Conservation (phyloP, 1,139 yeast genomes). For the Suhomyces maxii region DNA sequence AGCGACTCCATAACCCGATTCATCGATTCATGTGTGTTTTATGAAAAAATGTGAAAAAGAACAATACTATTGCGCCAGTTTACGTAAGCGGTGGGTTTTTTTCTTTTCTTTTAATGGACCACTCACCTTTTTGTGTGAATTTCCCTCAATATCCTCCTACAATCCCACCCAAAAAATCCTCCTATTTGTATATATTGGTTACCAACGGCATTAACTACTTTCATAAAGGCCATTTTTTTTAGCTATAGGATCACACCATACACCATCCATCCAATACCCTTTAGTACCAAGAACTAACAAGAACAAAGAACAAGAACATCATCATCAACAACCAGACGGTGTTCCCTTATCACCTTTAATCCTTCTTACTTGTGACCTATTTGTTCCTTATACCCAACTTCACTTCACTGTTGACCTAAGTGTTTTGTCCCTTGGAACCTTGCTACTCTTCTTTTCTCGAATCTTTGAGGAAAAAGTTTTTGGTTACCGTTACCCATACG, state of each 20-base stretch:
- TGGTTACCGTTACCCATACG: too few species aligned
- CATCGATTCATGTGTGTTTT: neutral
- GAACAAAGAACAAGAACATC: too few species aligned
- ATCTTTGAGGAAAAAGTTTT: too few species aligned
- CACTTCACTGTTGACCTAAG: too few species aligned
- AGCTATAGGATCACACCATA: neutral
- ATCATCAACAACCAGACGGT: too few species aligned
- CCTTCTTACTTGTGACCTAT: too few species aligned
- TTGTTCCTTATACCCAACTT: too few species aligned
- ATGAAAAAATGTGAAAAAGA: slow-evolving; percentile 2
- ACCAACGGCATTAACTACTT: slow-evolving; percentile 3
- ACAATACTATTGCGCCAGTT: slow-evolving; percentile 3
- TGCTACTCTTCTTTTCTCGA: too few species aligned
- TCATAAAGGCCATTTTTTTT: neutral
- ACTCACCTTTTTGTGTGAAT: slow-evolving; percentile 3
- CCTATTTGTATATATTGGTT: slow-evolving; percentile 8
- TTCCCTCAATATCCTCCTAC: neutral
- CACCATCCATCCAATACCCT: neutral
- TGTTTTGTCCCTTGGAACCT: too few species aligned
- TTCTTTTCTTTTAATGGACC: slow-evolving; percentile 1
- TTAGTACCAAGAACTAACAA: too few species aligned
- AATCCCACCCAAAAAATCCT: slow-evolving; percentile 3
- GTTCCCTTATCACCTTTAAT: too few species aligned
- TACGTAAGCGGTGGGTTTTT: neutral
- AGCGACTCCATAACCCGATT: neutral